Base-by-base conservation (phyloP, 371 early-diverging fungal genomes). In the Rhizopus stolonifer region DNA sequence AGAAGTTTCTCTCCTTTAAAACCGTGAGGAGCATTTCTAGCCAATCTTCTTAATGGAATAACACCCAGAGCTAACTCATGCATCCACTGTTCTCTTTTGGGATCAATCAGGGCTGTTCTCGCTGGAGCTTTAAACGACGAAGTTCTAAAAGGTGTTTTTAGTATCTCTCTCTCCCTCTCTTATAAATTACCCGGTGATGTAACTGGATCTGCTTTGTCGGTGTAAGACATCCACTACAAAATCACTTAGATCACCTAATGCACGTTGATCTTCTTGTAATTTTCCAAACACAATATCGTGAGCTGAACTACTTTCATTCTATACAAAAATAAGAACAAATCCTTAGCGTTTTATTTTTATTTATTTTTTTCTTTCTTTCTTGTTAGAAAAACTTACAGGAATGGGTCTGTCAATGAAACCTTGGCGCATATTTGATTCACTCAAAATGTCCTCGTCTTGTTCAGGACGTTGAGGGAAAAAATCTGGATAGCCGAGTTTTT, bases 1-100 rank as follows among this genome's bases (percentile, higher is more conserved):
- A 89, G 49, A 25, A 90, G 53, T 31, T 80, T 80, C 18, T 83
- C 87, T 7, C 82, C 80, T 31, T 88, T 86, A 64, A 84, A 78
- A n/a, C 79, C 83, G 65, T 81, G 82, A 15, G 85, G 85, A 2
- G 75, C 81, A 52, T 78, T 80, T 25, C 73, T 68, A 10, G 82
- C 79, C 5, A 88, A 65, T 31, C 76, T 72, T n/a, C 76, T 69
- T 22, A 87, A 53, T 38, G 86, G 80, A 6, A 74, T 70, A 8
- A 75, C 67, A 10, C 83, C 72, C 42, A 64, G 70, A 18, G 83
- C 72, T 6, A 81, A 58, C 36, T 85, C 85, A 15, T 79, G 64
- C 75, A 82, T 72, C 81, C 81, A 82, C 34, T 81, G 80, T 24
- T 82, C 82, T 58, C 77, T 72, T 48, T 81, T 82, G 19, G 65